phyloP scores from a whole-genome alignment of 2,329 filamentous ascomycete species.

The Xylaria digitata region DNA sequence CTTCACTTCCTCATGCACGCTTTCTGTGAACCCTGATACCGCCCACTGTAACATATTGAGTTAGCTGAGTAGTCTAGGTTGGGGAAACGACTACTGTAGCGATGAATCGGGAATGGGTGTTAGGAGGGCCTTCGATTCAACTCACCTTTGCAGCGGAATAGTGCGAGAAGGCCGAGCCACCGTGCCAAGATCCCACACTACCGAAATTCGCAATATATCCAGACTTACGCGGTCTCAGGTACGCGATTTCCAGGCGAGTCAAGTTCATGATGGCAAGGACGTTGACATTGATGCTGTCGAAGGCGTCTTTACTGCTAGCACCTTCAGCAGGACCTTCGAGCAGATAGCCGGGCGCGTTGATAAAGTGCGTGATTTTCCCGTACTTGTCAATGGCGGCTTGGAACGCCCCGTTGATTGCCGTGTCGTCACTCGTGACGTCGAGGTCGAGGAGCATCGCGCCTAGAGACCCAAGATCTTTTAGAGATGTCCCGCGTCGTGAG shows the following conservation, averaged over 20 bases:
- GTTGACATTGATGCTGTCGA: slow-evolving; percentile 54
- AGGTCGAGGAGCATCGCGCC: slow-evolving; percentile 59
- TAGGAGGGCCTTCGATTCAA: background rate
- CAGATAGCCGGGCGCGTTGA: slow-evolving; percentile 61
- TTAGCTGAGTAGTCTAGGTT: background rate
- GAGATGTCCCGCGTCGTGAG: slow-evolving; percentile 55
- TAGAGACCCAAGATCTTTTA: slow-evolving; percentile 55
- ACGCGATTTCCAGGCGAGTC: slow-evolving; percentile 52
- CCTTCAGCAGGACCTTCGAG: slow-evolving; percentile 58
- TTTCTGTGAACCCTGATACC: slow-evolving; percentile 53
- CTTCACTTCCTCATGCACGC: slow-evolving; percentile 51
- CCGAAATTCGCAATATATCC: slow-evolving; percentile 57
- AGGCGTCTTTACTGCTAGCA: slow-evolving; percentile 47
- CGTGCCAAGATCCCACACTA: slow-evolving; percentile 54
- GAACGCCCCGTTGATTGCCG: slow-evolving; percentile 52
- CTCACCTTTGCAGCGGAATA: slow-evolving; percentile 55
- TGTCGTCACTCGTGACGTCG: slow-evolving; percentile 58
- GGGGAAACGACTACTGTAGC: background rate
- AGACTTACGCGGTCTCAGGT: slow-evolving; percentile 49
- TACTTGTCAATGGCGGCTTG: slow-evolving; percentile 49
- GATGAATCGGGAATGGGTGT: background rate
- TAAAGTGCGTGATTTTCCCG: slow-evolving; percentile 59
- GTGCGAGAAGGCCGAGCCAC: slow-evolving; percentile 47
- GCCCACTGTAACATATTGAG: slow-evolving; percentile 45
- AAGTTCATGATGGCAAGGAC: slow-evolving; percentile 56